Evolutionary conservation across 768 basidiomycete species (phyloP).

Genomic region (Crassisporium funariophilum): DNA sequence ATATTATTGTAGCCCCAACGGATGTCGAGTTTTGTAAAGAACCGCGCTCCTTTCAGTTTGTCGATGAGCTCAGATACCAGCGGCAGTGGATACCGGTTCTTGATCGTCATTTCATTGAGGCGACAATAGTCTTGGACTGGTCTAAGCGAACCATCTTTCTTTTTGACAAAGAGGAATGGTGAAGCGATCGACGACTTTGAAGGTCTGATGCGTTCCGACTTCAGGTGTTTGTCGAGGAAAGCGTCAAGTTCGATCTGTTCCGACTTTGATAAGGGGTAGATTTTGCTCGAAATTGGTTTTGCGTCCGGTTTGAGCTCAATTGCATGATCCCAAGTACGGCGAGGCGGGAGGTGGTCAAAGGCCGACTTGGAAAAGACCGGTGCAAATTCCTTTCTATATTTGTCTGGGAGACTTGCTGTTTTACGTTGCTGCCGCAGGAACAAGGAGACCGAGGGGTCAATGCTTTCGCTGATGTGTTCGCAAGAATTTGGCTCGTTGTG

Average conservation of each 20-base stretch:
- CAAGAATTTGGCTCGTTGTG: too few species aligned
- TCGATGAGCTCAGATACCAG: conserved; percentile 25
- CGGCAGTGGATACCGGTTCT: conserved; percentile 31
- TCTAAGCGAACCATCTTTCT: conserved; percentile 16
- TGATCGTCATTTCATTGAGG: conserved; percentile 30
- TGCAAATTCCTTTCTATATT: too few species aligned
- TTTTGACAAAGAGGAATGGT: conserved; percentile 15
- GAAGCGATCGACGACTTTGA: conserved; percentile 18
- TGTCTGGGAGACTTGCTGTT: too few species aligned
- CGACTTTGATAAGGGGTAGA: conserved; percentile 14
- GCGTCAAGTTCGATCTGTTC: conserved; percentile 32
- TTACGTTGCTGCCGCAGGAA: too few species aligned
- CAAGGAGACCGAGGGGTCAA: too few species aligned
- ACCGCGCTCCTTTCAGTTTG: conserved; percentile 8
- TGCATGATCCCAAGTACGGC: conserved; percentile 16
- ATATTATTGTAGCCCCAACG: conserved; percentile 11
- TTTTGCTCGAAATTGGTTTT: conserved; percentile 11
- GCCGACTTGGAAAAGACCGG: conserved; percentile 9
- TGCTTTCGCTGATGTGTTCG: too few species aligned
- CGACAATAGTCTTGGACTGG: conserved; percentile 28
- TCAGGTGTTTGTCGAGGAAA: conserved; percentile 14
- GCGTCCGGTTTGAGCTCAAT: conserved; percentile 21
- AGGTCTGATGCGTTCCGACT: conserved; percentile 8
- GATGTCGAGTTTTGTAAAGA: conserved; percentile 36
- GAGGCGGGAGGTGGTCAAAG: conserved; percentile 12